Evolutionary conservation across 2,329 filamentous ascomycete species (phyloP).

Genomic region (Gliomastix tumulicola): DNA sequence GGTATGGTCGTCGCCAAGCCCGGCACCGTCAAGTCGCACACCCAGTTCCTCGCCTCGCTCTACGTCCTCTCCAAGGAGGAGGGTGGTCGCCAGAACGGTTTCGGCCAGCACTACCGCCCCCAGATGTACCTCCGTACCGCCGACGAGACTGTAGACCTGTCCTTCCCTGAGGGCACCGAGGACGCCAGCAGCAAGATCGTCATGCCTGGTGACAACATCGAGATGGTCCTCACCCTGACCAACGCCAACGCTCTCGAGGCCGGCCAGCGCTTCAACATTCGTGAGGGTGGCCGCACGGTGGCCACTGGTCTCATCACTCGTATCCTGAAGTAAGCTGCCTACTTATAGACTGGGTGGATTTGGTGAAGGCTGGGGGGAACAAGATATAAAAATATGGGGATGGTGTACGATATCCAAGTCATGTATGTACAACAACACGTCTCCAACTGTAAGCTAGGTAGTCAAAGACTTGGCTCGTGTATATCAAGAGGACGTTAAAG

Average conservation of each 20-base stretch:
- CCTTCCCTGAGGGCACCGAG: constrained; percentile 79
- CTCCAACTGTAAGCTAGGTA: too few species aligned
- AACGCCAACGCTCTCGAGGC: constrained; percentile 81
- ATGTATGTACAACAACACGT: constrained; percentile 11
- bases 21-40: constrained; percentile 77
- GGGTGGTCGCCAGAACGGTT: constrained; percentile 93
- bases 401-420: constrained; percentile 7
- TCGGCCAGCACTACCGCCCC: constrained; percentile 92
- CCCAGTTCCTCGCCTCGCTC: constrained; percentile 89
- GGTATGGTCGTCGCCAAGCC: constrained; percentile 92
- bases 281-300: constrained; percentile 89
- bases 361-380: too few species aligned
- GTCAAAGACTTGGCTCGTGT: too few species aligned
- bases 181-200: constrained; percentile 71
- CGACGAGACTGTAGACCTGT: constrained; percentile 70
- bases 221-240: constrained; percentile 87
- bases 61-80: constrained; percentile 98
- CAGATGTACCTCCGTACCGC: constrained; percentile 95
- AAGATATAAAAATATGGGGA: constrained; percentile 8
- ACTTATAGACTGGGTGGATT: not conserved
- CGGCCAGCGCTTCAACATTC: constrained; percentile 95
- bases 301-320: constrained; percentile 78
- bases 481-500: too few species aligned
- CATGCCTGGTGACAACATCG: constrained; percentile 98
- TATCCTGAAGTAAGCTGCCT: constrained; percentile 47